Base-by-base conservation (phyloP, 2,329 filamentous ascomycete species). In the Fusarium hainanense region DNA sequence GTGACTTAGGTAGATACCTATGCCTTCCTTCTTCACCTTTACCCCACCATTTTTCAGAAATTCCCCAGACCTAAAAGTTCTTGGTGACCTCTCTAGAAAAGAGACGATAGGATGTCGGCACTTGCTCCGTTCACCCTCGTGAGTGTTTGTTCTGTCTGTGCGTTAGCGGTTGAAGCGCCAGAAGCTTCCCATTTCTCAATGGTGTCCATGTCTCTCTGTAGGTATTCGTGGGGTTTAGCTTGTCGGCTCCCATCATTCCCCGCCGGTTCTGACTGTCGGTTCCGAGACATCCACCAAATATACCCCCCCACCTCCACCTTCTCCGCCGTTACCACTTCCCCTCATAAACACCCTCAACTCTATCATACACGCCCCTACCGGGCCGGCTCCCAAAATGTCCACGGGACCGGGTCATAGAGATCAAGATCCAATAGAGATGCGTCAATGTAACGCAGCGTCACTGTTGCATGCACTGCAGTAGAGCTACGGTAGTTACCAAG, bases 371-470 rank as follows among this genome's bases (percentile, higher is more conserved):
- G 37, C 65, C 59, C 64, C 50, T 46, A 16, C 68, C 68, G 68
- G 68, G 46, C 68, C 68, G 68, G 68, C 66, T 69, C 54, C 41
- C 25, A 66, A 44, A 57, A 69, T 69, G 60, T 57, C 41, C 49
- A 50, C 54, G 30, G 60, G 49, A 54, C 68, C 67, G 68, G 63
- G 32, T 64, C 62, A 54, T 50, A 44, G 34, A 49, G 41, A 40
- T 54, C 49, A 18, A 18, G 40, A 49, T 69, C 52, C 51, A 44
- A 58, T 37, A 27, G 54, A 55, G 27, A 37, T 48, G 41, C 27
- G 6, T 4, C 34, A 37, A 37, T 32, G 49, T 20, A 41, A 51
- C 32, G n/a, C 64, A 60, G 44, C 63, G 65, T 61, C 59, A 54
- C 41, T 34, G 46, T 60, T 44, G 42, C 21, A 41, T 23, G n/a